Evolutionary conservation across 441 rosid genomes (phyloP).

Genomic region (Populus trichocarpa): DNA sequence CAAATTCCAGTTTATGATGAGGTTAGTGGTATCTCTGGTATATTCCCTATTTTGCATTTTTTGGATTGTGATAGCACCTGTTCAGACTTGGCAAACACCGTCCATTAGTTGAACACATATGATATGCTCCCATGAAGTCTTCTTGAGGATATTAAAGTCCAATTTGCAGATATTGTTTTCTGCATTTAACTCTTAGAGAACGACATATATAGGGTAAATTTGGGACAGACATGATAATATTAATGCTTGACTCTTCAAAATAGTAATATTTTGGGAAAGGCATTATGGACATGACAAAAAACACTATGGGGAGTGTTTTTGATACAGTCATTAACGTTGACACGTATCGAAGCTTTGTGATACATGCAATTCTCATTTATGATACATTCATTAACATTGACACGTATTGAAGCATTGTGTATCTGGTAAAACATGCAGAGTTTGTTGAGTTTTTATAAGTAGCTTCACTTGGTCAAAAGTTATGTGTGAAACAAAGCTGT

Average conservation of each 20-base stretch:
- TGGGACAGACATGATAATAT: neutral
- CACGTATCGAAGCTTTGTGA: neutral
- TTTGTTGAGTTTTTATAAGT: neutral
- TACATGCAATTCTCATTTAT: neutral
- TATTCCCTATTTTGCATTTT: neutral
- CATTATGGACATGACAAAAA: neutral
- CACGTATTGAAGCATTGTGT: neutral
- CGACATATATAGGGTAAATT: neutral
- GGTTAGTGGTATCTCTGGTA: slow-evolving; percentile 36
- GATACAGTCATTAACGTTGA: neutral
- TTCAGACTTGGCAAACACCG: neutral
- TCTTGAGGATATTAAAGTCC: neutral
- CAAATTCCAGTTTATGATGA: slow-evolving; percentile 60
- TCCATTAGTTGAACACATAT: neutral
- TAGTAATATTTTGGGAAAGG: no score
- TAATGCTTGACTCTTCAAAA: neutral
- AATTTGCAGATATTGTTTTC: neutral
- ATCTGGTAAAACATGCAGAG: neutral
- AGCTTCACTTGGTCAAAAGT: slow-evolving; percentile 1
- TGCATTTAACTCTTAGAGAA: neutral
- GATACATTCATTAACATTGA: neutral
- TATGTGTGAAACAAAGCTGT: neutral
- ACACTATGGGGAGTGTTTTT: neutral
- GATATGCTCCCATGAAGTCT: neutral
- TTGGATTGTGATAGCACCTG: neutral